phyloP scores from a whole-genome alignment of 345 rosid species.

The Gossypium mustelinum region DNA sequence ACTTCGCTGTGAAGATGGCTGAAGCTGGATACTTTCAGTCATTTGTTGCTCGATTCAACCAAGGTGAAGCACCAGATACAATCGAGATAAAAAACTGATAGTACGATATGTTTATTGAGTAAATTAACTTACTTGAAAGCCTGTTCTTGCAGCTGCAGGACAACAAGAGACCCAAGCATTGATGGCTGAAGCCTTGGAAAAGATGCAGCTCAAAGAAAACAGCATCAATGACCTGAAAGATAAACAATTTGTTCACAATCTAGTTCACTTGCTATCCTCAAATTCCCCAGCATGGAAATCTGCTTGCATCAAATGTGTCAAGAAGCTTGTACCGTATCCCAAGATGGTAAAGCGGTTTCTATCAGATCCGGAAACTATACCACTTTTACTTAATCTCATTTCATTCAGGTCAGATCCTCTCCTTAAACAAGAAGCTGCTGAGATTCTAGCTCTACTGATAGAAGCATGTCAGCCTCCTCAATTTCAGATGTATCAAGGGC shows the following conservation, averaged over 20 bases:
- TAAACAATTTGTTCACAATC: slow-evolving; percentile 32
- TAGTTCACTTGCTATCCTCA: slow-evolving; percentile 41
- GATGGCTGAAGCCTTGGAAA: slow-evolving; percentile 41
- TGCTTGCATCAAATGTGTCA: slow-evolving; percentile 39
- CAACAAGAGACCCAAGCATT: slow-evolving; percentile 39
- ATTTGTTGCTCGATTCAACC: slow-evolving; percentile 40
- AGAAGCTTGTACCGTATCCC: slow-evolving; percentile 35
- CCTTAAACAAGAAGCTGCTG: slow-evolving; percentile 40
- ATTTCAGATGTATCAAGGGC: slow-evolving; percentile 33
- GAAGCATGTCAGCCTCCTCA: slow-evolving; percentile 29
- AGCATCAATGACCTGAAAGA: slow-evolving; percentile 32
- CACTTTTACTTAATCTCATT: slow-evolving; percentile 35
- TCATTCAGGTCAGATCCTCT: slow-evolving; percentile 30
- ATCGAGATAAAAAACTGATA: neutral
- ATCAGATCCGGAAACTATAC: slow-evolving; percentile 34
- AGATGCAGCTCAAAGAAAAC: slow-evolving; percentile 40
- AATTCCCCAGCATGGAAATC: slow-evolving; percentile 38
- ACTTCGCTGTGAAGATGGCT: slow-evolving; percentile 47
- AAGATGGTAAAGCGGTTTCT: slow-evolving; percentile 34
- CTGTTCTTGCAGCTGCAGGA: slow-evolving; percentile 21
- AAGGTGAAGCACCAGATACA: slow-evolving; percentile 25
- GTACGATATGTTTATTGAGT: neutral
- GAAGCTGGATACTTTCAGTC: slow-evolving; percentile 39
- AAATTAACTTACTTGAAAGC: neutral
- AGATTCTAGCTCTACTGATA: slow-evolving; percentile 39